Evolutionary conservation across 306 rosid genomes (phyloP).

Genomic region (Prunus mongolica): DNA sequence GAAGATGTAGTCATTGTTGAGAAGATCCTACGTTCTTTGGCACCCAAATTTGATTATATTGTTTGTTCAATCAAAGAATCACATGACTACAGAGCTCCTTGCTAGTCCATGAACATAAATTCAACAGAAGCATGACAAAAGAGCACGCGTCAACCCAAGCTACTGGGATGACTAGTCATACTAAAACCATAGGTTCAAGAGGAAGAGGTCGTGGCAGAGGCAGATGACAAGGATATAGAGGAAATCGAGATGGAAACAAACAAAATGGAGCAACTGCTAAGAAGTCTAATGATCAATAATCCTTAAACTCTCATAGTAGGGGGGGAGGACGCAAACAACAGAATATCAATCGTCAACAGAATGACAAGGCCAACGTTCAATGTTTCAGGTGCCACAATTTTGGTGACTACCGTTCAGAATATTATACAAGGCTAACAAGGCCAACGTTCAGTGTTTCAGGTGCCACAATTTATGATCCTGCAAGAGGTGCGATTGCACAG

Average conservation of each 20-base stretch:
- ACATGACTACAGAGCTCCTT: too few relatives aligned
- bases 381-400: slow-evolving; percentile 1
- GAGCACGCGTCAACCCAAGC: too few relatives aligned
- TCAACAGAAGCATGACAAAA: too few relatives aligned
- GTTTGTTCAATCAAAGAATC: too few relatives aligned
- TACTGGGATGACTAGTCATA: too few relatives aligned
- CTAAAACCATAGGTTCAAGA: neutral
- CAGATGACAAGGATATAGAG: neutral
- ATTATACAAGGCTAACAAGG: neutral
- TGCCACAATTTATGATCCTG: neutral
- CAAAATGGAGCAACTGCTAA: neutral
- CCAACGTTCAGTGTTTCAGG: too few relatives aligned
- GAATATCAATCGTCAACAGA: too few relatives aligned
- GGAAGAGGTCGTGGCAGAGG: neutral
- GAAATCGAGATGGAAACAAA: neutral
- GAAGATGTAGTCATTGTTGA: too few relatives aligned
- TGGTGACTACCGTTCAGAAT: neutral
- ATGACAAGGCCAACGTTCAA: neutral
- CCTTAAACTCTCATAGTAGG: neutral
- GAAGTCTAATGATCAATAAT: neutral
- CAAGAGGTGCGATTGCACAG: neutral
- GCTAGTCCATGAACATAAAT: too few relatives aligned
- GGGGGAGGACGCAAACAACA: neutral
- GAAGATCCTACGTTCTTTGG: too few relatives aligned
- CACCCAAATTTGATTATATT: too few relatives aligned